Conservation (phyloP, 805 yeast genomes). For the Jamesozyma lodderae region DNA sequence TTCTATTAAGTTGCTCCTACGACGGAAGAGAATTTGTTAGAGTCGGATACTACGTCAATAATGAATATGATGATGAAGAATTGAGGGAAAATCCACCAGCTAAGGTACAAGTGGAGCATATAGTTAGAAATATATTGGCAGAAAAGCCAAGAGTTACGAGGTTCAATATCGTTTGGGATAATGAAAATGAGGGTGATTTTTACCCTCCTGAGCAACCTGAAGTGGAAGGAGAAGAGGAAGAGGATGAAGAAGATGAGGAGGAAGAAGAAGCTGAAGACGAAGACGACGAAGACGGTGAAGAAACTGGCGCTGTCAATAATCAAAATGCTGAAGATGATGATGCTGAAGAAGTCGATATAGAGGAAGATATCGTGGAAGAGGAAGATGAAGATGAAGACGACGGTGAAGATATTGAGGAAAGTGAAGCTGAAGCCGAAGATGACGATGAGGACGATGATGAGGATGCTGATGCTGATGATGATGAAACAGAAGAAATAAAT, state of each 20-base stretch:
- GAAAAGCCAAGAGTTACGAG: constrained; percentile 97
- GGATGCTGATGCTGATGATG: constrained; percentile 7
- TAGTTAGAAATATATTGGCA: constrained; percentile 87
- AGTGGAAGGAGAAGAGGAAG: constrained; percentile 53
- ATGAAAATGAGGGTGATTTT: constrained; percentile 54
- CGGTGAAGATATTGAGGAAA: constrained; percentile 25
- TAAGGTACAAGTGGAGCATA: constrained; percentile 88
- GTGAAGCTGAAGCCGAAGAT: constrained; percentile 20
- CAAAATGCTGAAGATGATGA: constrained; percentile 36
- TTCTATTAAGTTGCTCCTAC: constrained; percentile 84
- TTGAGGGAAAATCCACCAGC: constrained; percentile 88
- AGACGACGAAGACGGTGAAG: constrained; percentile 39
- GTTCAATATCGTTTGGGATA: constrained; percentile 95
- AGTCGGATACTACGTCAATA: constrained; percentile 95
- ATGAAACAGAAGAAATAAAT: constrained; percentile 1
- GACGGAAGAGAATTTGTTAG: constrained; percentile 91
- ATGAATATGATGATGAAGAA: constrained; percentile 92
- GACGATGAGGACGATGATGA: constrained; percentile 10
- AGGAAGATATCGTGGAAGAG: constrained; percentile 31
- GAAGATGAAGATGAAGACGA: constrained; percentile 30
- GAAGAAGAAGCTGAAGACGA: constrained; percentile 44
- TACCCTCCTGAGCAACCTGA: constrained; percentile 74
- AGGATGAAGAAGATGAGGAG: constrained; percentile 54
- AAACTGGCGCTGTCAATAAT: constrained; percentile 38
- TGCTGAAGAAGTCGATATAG: constrained; percentile 34